These are phyloP conservation scores for Balansia obtecta DNA, from an alignment of 2,329 filamentous ascomycete species.

Conservation along the genomic window DNA sequence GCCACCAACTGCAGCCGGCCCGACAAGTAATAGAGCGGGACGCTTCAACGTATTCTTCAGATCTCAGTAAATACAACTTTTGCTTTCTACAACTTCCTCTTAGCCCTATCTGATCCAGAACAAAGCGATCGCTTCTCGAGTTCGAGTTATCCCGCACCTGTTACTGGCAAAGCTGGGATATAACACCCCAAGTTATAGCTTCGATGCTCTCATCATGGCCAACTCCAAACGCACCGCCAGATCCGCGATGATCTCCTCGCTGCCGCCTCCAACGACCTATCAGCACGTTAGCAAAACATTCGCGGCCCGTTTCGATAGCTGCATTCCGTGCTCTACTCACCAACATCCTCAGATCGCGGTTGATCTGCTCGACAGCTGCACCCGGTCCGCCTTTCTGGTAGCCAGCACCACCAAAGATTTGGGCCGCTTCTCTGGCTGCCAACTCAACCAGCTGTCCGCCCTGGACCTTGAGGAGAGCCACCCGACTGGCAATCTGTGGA, in stretches of 20 bases:
- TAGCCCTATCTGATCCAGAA: too few relatives aligned
- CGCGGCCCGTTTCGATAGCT: slow-evolving; percentile 13
- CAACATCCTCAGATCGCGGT: slow-evolving; percentile 31
- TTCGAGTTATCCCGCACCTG: too few relatives aligned
- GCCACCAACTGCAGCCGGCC: too few relatives aligned
- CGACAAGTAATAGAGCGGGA: too few relatives aligned
- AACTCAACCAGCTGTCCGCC: slow-evolving; percentile 36
- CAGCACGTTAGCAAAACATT: slow-evolving; percentile 3
- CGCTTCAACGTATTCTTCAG: too few relatives aligned
- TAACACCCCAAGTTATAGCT: slow-evolving; percentile 7
- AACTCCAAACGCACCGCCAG: slow-evolving; percentile 37
- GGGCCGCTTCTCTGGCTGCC: slow-evolving; percentile 39
- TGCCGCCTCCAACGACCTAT: slow-evolving; percentile 40
- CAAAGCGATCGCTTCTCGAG: too few relatives aligned
- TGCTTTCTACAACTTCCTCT: too few relatives aligned
- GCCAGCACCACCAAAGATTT: slow-evolving; percentile 40
- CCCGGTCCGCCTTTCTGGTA: slow-evolving; percentile 37
- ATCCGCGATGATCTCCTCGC: slow-evolving; percentile 42
- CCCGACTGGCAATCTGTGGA: slow-evolving; percentile 19
- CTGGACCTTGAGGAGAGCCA: slow-evolving; percentile 31
- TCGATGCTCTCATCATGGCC: slow-evolving; percentile 9
- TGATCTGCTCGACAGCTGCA: slow-evolving; percentile 38
- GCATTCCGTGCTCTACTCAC: slow-evolving; percentile 4
- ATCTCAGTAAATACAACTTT: too few relatives aligned
- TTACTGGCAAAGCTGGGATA: background rate